Percentiles rank a stretch among this genome's conserved stretches.
Evolutionary conservation across 768 basidiomycete genomes (phyloP).

Genomic region (Chalciporus chontae): DNA sequence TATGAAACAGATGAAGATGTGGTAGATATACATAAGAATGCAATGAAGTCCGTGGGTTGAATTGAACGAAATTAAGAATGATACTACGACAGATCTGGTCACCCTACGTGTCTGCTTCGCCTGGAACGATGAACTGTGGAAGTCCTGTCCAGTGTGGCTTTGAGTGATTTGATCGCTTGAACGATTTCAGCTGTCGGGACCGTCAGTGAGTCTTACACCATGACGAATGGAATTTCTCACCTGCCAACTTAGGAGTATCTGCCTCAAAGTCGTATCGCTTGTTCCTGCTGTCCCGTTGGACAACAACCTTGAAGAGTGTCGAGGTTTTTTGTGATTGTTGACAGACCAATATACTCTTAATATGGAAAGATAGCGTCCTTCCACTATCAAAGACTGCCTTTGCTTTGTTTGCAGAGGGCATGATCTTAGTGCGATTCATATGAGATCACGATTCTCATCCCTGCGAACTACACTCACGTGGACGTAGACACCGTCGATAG

Average conservation of each 20-base stretch:
- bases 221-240: constrained; percentile 38
- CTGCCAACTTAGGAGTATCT: constrained; percentile 75
- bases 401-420: constrained; percentile 77
- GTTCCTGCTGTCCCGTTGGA: constrained; percentile 67
- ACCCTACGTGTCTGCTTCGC: constrained; percentile 58
- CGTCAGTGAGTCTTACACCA: constrained; percentile 3
- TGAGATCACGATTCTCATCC: constrained; percentile 1
- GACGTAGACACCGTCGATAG: constrained; percentile 93
- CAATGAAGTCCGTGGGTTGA: neutral
- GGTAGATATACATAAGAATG: neutral
- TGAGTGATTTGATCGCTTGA: constrained; percentile 63
- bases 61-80: neutral
- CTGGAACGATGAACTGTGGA: constrained; percentile 60
- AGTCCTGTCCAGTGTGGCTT: constrained; percentile 59
- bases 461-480: constrained; percentile 49
- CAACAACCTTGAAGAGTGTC: constrained; percentile 84
- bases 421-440: constrained; percentile 53
- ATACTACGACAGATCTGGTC: constrained; percentile 7
- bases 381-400: constrained; percentile 85
- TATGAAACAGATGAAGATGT: constrained; percentile 9
- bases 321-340: constrained; percentile 80
- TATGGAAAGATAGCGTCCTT: constrained; percentile 90
- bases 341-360: constrained; percentile 80
- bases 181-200: constrained; percentile 64
- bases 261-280: constrained; percentile 99